Evolutionary conservation across 2,329 filamentous ascomycete species (phyloP), one percentile per base, ranked within the genome.

Genomic region (Aschersonia sp.): DNA sequence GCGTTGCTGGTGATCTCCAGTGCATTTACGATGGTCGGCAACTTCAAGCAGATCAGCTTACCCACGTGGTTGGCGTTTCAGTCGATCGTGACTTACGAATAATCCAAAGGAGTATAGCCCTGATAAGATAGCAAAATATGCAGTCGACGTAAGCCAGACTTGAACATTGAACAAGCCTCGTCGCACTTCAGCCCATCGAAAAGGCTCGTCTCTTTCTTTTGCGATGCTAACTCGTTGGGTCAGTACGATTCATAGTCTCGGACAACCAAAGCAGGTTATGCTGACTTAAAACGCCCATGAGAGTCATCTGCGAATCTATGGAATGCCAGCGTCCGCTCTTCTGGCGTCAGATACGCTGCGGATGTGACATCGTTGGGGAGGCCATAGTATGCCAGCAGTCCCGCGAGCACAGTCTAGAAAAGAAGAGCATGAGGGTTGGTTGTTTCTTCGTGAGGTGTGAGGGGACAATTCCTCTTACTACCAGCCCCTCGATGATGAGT

Each of bases 21-120:
- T n/a, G 70, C 71, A 51, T 73, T 66, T 56, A 83, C 77, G 51
- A 83, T 83, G 0, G 79, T 83, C 0, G 79, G 79, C 0, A 83
- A 64, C 73, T 76, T 37, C 12, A 29, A 22, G 30, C 6, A 22
- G 4, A 5, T 30, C 30, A 31, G 45, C 5, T 11, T 6, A 37
- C 12, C 35, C 4, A 37, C 35, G 8, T 8, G 8, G 5, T 37
- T 4, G 35, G 12, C 2, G 2, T 8, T 37, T 37, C 12, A 12
- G 12, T 12, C 8, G 3, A 37, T 9, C 8, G 35, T 37, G 8
- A 37, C 35, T 37, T 59, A 77, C 73, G 60, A 83, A 83, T 2
- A 84, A 68, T 37, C 77, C 76, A 51, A 82, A 81, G 0, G 75
- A 79, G 57, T 81, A 82, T 0, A 81, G 58, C 0, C 76, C 76